phyloP scores from a whole-genome alignment of 2,329 filamentous ascomycete genomes.

The Microcera coccophila region DNA sequence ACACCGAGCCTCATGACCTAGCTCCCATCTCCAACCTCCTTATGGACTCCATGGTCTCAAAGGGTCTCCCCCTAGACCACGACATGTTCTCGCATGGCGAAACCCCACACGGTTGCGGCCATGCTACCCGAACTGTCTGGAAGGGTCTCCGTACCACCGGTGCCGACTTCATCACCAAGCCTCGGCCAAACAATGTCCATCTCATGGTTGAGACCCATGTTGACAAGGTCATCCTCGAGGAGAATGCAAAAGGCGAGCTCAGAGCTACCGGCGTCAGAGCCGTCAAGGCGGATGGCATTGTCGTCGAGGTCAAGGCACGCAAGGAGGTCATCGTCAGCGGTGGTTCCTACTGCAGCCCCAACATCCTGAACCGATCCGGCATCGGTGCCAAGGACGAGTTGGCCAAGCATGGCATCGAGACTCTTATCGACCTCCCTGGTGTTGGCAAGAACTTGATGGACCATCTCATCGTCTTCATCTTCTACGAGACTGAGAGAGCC shows the following conservation, averaged over 20 bases:
- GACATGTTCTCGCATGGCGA: conserved; percentile 56
- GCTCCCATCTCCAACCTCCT: conserved; percentile 55
- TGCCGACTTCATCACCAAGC: conserved; percentile 48
- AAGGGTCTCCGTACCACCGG: conserved; percentile 50
- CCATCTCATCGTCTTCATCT: conserved; percentile 53
- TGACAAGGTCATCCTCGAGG: conserved; percentile 49
- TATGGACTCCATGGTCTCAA: conserved; percentile 50
- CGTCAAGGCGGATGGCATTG: conserved; percentile 40
- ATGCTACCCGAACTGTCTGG: conserved; percentile 50
- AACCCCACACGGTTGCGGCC: conserved; percentile 52
- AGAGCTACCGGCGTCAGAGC: conserved; percentile 43
- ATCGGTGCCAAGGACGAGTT: conserved; percentile 45
- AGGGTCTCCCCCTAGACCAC: conserved; percentile 50
- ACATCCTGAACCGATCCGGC: conserved; percentile 50
- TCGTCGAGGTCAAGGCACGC: conserved; percentile 36
- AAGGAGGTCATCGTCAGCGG: conserved; percentile 41
- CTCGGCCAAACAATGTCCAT: conserved; percentile 42
- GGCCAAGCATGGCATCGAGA: conserved; percentile 39
- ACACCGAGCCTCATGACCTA: conserved; percentile 55
- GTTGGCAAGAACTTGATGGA: conserved; percentile 51
- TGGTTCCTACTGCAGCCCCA: conserved; percentile 50
- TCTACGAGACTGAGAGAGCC: conserved; percentile 53
- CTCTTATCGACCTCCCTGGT: conserved; percentile 42
- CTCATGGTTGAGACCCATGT: conserved; percentile 47
- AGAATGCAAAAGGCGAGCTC: conserved; percentile 29